A percentile compares a stretch with the other conserved stretches of the same genome.
phyloP scores from a whole-genome alignment of 2,329 filamentous ascomycete genomes.

The Cryphonectria nitschkei region DNA sequence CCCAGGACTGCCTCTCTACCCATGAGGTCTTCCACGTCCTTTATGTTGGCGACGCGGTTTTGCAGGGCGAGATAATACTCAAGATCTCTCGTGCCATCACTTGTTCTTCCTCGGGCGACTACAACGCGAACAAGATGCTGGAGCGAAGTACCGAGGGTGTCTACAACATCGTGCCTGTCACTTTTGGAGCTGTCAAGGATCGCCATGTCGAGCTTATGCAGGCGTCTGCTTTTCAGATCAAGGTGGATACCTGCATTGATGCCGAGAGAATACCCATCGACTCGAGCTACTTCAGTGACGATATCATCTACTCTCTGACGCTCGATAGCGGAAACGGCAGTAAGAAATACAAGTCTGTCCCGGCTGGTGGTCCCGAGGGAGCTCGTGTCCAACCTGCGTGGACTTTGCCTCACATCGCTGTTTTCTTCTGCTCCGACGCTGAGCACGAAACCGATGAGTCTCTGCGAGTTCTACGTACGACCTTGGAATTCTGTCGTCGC shows the following conservation, averaged over 20 bases:
- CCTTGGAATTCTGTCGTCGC: slow-evolving; percentile 51
- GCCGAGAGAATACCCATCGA: slow-evolving; percentile 41
- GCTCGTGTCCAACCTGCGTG: slow-evolving; percentile 48
- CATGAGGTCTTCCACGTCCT: slow-evolving; percentile 52
- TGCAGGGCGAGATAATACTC: slow-evolving; percentile 46
- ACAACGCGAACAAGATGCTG: slow-evolving; percentile 37
- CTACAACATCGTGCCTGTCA: slow-evolving; percentile 56
- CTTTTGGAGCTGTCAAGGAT: slow-evolving; percentile 49
- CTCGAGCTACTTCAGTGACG: slow-evolving; percentile 33
- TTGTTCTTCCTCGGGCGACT: slow-evolving; percentile 42
- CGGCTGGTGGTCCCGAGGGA: slow-evolving; percentile 38
- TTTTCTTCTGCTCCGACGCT: slow-evolving; percentile 52
- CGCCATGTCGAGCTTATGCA: slow-evolving; percentile 57
- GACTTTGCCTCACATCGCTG: slow-evolving; percentile 52
- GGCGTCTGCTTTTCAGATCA: slow-evolving; percentile 54
- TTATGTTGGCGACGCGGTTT: slow-evolving; percentile 50
- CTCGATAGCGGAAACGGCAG: slow-evolving; percentile 46
- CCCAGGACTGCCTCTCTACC: slow-evolving; percentile 47
- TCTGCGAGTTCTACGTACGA: slow-evolving; percentile 44
- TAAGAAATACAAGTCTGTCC: slow-evolving; percentile 42
- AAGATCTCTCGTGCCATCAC: slow-evolving; percentile 54
- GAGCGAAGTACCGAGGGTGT: slow-evolving; percentile 45
- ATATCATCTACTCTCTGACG: slow-evolving; percentile 43
- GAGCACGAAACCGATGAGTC: slow-evolving; percentile 41
- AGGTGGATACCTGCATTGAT: slow-evolving; percentile 51